phyloP scores from a whole-genome alignment of 2,329 filamentous ascomycete genomes.

The Atkinsonella hypoxylon region DNA sequence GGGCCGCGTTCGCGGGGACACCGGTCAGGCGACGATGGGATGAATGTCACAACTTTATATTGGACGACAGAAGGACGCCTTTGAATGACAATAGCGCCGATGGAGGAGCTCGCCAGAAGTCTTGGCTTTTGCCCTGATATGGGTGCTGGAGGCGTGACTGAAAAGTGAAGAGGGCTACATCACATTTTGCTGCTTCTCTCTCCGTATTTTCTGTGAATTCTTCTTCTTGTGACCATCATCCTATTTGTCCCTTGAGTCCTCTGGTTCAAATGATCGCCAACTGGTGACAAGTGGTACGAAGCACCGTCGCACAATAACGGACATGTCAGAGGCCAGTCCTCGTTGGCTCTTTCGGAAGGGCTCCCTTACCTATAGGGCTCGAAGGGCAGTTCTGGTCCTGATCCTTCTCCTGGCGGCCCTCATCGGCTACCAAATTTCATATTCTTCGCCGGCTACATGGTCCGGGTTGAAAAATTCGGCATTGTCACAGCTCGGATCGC shows the following conservation, averaged over 20 bases:
- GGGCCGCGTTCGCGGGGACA: not conserved
- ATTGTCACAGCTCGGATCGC: not conserved
- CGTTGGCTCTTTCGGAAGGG: not conserved
- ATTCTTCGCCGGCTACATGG: not conserved
- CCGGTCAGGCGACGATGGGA: no score
- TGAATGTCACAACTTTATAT: no score
- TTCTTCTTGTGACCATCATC: not conserved
- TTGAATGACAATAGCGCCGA: no score
- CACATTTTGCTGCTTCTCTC: no score
- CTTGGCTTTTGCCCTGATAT: no score
- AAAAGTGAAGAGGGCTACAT: no score
- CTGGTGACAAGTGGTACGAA: not conserved
- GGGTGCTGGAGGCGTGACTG: no score
- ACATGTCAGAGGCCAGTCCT: constrained; percentile 1
- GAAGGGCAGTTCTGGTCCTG: not conserved
- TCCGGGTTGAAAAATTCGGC: not conserved
- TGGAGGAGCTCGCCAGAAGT: no score
- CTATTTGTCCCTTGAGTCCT: not conserved
- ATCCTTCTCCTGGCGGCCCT: not conserved
- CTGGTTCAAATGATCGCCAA: not conserved
- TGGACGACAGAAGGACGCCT: no score
- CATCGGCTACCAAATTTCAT: not conserved
- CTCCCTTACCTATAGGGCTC: not conserved
- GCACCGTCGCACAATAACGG: not conserved
- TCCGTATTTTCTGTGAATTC: no score